phyloP scores from a whole-genome alignment of 192 early-diverging fungal genomes.

The Entrophospora sp. region DNA sequence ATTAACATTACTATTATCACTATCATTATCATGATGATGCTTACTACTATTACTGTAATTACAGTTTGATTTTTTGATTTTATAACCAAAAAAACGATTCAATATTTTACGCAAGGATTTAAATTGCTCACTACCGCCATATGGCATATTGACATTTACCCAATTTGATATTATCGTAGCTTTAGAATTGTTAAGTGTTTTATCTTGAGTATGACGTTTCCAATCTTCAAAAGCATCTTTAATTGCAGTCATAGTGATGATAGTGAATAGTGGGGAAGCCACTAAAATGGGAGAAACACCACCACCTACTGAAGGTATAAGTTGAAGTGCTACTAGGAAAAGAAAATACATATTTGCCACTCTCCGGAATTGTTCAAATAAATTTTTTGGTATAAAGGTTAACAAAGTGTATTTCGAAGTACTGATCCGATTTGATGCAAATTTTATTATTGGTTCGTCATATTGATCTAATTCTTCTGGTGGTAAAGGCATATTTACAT shows the following conservation, averaged over 20 bases:
- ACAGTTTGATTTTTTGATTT: neutral
- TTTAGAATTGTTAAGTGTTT: slow-evolving; percentile 62
- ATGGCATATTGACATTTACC: slow-evolving; percentile 51
- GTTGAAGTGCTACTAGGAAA: slow-evolving; percentile 77
- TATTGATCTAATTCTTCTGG: slow-evolving; percentile 14
- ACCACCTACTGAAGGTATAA: slow-evolving; percentile 41
- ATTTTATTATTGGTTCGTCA: slow-evolving; percentile 23
- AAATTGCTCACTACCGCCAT: slow-evolving; percentile 1
- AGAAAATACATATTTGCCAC: too few species aligned
- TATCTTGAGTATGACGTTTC: slow-evolving; percentile 73
- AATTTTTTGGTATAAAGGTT: slow-evolving; percentile 84
- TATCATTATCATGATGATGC: too few species aligned
- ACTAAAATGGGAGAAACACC: slow-evolving; percentile 64
- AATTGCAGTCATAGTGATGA: slow-evolving; percentile 71
- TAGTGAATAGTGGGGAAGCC: slow-evolving; percentile 74
- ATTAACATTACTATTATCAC: too few species aligned
- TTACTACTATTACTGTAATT: too few species aligned
- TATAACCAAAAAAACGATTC: slow-evolving; percentile 9
- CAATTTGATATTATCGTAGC: slow-evolving; percentile 45
- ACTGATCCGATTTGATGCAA: slow-evolving; percentile 61
- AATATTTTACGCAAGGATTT: slow-evolving; percentile 8
- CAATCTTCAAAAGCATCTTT: slow-evolving; percentile 96
- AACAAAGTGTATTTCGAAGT: slow-evolving; percentile 95
- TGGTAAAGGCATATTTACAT: slow-evolving; percentile 28
- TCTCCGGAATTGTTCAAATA: slow-evolving; percentile 93